These are phyloP conservation scores for Fusarium newnesense DNA, from an alignment of 2,329 filamentous ascomycete species.

Conservation along the genomic window DNA sequence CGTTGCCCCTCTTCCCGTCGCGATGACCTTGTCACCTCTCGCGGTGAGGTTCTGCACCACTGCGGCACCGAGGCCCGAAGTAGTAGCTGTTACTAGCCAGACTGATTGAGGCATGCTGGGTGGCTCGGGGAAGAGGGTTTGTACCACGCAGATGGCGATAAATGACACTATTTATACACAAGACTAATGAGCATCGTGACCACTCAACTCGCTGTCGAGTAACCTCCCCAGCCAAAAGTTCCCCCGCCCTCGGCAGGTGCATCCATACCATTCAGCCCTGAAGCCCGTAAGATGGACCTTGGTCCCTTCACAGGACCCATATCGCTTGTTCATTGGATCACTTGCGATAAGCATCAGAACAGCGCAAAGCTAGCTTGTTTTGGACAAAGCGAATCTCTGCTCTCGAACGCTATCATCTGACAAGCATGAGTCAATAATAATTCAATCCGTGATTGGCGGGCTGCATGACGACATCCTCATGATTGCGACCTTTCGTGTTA, in stretches of 20 bases:
- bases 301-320: background rate
- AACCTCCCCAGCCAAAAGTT: background rate
- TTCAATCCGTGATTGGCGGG: background rate
- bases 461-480: background rate
- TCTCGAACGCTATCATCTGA: background rate
- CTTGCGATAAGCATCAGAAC: background rate
- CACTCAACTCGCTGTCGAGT: background rate
- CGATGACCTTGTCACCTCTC: constrained; percentile 7
- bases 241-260: background rate
- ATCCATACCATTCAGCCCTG: background rate
- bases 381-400: background rate
- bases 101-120: background rate
- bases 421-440: background rate
- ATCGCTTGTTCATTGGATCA: background rate
- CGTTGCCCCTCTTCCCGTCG: background rate
- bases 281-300: background rate
- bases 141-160: accelerated
- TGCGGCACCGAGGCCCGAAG: constrained; percentile 13
- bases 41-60: background rate
- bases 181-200: background rate
- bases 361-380: constrained; percentile 15
- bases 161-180: background rate
- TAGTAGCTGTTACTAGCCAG: constrained; percentile 13
- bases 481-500: background rate
- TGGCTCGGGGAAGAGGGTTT: background rate